These are phyloP conservation scores for Pelargonium myrrhifolium DNA, from an alignment of 441 rosid species.

Conservation along the genomic window DNA sequence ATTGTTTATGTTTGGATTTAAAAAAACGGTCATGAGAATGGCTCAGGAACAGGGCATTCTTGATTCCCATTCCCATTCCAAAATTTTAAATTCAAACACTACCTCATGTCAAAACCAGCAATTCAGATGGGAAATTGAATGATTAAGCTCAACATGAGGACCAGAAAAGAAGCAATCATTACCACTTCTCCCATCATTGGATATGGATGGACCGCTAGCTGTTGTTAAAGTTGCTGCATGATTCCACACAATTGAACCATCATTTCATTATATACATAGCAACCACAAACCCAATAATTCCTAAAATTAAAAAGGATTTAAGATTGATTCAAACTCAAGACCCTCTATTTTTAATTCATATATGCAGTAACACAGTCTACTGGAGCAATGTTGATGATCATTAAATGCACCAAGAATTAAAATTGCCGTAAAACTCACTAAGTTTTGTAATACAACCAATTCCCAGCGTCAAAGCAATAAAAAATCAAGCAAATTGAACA, in stretches of 20 bases:
- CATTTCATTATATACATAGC: neutral
- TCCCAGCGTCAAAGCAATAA: neutral
- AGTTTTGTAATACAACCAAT: neutral
- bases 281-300: neutral
- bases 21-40: no score
- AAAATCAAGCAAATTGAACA: neutral
- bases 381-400: neutral
- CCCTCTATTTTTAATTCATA: neutral
- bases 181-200: constrained; percentile 57
- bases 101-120: neutral
- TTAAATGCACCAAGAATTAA: neutral
- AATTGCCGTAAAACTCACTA: neutral
- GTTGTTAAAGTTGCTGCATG: constrained; percentile 23
- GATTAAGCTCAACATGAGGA: neutral
- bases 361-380: neutral
- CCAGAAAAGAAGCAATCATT: constrained; percentile 2
- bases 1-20: no score
- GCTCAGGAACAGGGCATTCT: no score
- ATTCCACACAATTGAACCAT: neutral
- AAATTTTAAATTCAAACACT: no score
- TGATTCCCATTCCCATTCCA: no score
- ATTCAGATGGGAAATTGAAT: neutral
- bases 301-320: neutral
- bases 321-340: neutral
- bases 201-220: constrained; percentile 8